These are phyloP conservation scores for Kurtzmaniella quercitrusa DNA, from an alignment of 1,139 yeast genomes.

Conservation along the genomic window DNA sequence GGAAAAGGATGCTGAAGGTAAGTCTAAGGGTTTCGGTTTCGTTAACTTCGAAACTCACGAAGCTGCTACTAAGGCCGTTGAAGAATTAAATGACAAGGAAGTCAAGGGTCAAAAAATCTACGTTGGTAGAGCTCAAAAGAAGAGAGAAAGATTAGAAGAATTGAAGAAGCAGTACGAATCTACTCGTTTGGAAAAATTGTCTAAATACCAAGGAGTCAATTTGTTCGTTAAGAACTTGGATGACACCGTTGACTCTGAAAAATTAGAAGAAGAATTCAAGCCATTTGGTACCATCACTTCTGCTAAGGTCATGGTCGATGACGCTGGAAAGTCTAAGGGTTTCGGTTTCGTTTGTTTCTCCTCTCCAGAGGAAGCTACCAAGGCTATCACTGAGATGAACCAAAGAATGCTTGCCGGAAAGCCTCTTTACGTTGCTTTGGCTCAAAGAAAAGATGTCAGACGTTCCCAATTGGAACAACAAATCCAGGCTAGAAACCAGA, in stretches of 20 bases:
- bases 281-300: slow-evolving; percentile 95
- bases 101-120: slow-evolving; percentile 79
- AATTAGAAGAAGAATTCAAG: slow-evolving; percentile 86
- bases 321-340: slow-evolving; percentile 92
- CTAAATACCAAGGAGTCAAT: slow-evolving; percentile 97
- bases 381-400: slow-evolving; percentile 98
- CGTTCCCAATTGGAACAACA: slow-evolving; percentile 97
- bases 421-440: slow-evolving; percentile 97
- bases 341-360: slow-evolving; percentile 98
- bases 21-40: slow-evolving; percentile 94
- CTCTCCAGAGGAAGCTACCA: slow-evolving; percentile 97
- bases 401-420: slow-evolving; percentile 94
- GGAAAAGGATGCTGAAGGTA: slow-evolving; percentile 82
- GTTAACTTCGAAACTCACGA: slow-evolving; percentile 87
- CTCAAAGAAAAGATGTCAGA: slow-evolving; percentile 98
- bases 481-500: slow-evolving; percentile 96
- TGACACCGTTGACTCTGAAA: slow-evolving; percentile 87
- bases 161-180: slow-evolving; percentile 94
- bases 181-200: slow-evolving; percentile 85
- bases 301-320: slow-evolving; percentile 95
- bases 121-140: slow-evolving; percentile 99
- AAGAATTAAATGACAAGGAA: slow-evolving; percentile 84
- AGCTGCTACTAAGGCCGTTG: slow-evolving; percentile 88
- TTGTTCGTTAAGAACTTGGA: slow-evolving; percentile 95
- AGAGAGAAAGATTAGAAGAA: slow-evolving; percentile 95